Conservation (phyloP, 208 protist genomes). For the Strigomonas culicis region DNA sequence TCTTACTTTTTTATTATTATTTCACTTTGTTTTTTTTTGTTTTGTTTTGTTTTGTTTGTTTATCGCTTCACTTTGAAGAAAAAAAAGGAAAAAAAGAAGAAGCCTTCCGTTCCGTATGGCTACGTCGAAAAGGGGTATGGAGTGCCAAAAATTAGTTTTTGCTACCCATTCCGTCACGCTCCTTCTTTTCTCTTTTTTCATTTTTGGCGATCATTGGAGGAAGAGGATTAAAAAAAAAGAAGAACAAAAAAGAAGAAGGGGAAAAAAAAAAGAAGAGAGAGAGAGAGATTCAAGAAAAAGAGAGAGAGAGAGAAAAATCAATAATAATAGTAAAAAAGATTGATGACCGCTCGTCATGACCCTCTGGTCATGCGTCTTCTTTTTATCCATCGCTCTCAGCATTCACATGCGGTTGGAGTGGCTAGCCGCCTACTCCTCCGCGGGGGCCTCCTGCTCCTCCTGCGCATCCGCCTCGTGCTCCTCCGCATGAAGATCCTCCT, state of each 20-base stretch:
- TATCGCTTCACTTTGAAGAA: not conserved
- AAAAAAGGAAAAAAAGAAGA: slow-evolving; percentile 7
- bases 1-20: too few relatives aligned
- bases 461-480: not conserved
- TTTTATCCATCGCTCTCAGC: too few relatives aligned
- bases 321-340: slow-evolving; percentile 8
- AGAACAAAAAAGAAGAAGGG: not conserved
- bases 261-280: slow-evolving; percentile 3
- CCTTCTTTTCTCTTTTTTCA: not conserved
- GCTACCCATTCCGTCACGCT: not conserved
- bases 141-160: not conserved
- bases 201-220: not conserved
- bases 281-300: not conserved
- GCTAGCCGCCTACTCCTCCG: not conserved
- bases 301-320: not conserved
- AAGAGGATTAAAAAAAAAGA: slow-evolving; percentile 12
- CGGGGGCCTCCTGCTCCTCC: slow-evolving; percentile 1
- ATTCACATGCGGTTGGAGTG: too few relatives aligned
- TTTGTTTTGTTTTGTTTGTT: too few relatives aligned
- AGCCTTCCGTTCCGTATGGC: not conserved
- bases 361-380: not conserved
- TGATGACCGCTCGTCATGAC: not conserved
- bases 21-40: too few relatives aligned
- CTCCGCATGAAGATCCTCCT: slow-evolving; percentile 9
- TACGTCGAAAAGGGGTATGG: not conserved